Evolutionary conservation across 179 eudicot genomes (phyloP).

Genomic region (Corrigiola litoralis): DNA sequence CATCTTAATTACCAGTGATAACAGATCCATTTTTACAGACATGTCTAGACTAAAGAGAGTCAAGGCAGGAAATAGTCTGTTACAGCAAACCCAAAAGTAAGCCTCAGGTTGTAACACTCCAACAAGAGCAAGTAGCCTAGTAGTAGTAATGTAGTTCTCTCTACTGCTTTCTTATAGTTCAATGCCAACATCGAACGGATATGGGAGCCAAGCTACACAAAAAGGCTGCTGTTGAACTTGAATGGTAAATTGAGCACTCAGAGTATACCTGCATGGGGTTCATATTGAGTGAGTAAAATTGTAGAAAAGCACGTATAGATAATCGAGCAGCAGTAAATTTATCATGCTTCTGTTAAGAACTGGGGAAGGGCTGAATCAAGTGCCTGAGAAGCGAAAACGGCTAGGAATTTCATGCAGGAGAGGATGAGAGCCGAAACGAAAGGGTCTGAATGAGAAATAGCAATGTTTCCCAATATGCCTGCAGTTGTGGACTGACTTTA

Average conservation of each 20-base stretch:
- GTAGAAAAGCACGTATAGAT: background rate
- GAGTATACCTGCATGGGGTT: background rate
- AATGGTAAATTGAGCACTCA: constrained; percentile 1
- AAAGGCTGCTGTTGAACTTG: background rate
- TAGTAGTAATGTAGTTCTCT: background rate
- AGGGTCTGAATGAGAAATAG: background rate
- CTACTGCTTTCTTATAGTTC: background rate
- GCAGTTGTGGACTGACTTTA: background rate
- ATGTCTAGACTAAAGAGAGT: background rate
- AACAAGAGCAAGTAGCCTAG: background rate
- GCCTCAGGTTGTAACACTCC: background rate
- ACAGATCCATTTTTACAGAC: background rate
- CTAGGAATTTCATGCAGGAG: background rate
- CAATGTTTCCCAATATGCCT: background rate
- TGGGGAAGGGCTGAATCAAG: too few relatives aligned
- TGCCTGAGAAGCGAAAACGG: background rate
- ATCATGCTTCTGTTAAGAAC: too few relatives aligned
- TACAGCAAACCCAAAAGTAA: background rate
- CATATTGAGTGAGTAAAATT: background rate
- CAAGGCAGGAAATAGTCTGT: background rate
- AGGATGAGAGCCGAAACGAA: background rate
- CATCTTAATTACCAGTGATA: too few relatives aligned
- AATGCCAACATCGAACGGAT: background rate
- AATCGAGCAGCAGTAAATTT: too few relatives aligned
- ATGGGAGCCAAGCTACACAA: background rate